Evolutionary conservation across 176 grass and related monocot genomes (phyloP), one percentile per base, ranked within the genome.

Genomic region (Phyllostachys edulis): DNA sequence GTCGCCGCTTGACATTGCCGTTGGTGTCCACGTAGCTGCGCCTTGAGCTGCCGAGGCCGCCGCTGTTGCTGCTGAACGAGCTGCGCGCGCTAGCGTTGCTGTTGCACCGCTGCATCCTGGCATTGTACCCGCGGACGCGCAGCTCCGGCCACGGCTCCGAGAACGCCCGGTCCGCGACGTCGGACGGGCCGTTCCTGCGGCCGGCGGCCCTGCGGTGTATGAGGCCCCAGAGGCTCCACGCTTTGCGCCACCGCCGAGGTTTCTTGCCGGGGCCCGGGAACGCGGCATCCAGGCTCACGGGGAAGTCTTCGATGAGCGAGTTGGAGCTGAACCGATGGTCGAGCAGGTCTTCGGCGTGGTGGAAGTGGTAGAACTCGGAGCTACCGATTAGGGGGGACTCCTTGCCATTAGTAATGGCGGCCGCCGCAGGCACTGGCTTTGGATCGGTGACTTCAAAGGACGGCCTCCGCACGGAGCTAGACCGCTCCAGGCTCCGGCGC

Each of bases 291-390:
- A 99, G 91, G 82, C 84, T 88, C 16, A 85, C 73, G 6, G 93
- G 93, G 86, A 92, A 88, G 73, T 96, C 93, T 7, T 96, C 91
- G 24, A 78, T 69, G 16, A 96, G 67, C 1, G 91, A 94, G 80
- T 63, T 94, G 9, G 81, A 89, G 82, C 93, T 88, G 73, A 91
- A 87, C 18, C 91, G 68, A 11, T 82, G 85, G 76, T 91, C 89
- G 15, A 91, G 76, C 75, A 91, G 61, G 69, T 87, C 85, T 0
- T 91, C 85, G 14, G 89, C 89, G 50, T 99, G 93, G 3, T 96
- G 93, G 70, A 92, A 94, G 80, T 96, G 93, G 84, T 96, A 96
- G 88, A 99, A 99, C 84, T 99, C 97, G 2, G 93, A 90, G 65
- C 90, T 91, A 3, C 90, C 86, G 8, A 92, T 74, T 0, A 90